phyloP scores from a whole-genome alignment of 805 yeast species.

The Candida sphagnicola region DNA sequence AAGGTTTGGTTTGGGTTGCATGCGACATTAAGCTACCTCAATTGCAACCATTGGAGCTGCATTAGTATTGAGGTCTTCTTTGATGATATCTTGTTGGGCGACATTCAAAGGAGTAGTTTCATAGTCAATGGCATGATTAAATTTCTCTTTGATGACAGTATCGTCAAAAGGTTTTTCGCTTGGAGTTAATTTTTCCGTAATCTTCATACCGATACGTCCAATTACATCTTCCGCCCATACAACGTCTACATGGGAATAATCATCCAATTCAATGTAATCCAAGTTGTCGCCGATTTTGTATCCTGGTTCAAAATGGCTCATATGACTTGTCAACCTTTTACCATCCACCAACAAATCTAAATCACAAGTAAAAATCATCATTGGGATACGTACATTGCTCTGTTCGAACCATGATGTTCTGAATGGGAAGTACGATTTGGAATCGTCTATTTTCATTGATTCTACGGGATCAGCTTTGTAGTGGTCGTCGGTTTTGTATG shows the following conservation, averaged over 20 bases:
- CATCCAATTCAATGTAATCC: slow-evolving; percentile 43
- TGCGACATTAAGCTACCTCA: too few species aligned
- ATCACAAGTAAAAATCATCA: slow-evolving; percentile 68
- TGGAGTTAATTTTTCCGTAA: slow-evolving; percentile 10
- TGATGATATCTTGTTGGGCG: too few species aligned
- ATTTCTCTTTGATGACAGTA: too few species aligned
- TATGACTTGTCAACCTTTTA: slow-evolving; percentile 57
- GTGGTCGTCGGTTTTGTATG: slow-evolving; percentile 26
- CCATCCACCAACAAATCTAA: slow-evolving; percentile 80
- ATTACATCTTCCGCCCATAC: slow-evolving; percentile 84
- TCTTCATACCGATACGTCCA: slow-evolving; percentile 53
- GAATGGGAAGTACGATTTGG: slow-evolving; percentile 51
- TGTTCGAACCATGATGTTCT: slow-evolving; percentile 49
- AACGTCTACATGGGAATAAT: slow-evolving; percentile 85
- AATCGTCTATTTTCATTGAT: slow-evolving; percentile 15
- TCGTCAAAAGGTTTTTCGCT: neutral
- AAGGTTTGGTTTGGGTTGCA: too few species aligned
- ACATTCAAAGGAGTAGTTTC: too few species aligned
- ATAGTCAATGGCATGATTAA: too few species aligned
- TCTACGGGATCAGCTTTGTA: slow-evolving; percentile 18
- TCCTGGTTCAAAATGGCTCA: slow-evolving; percentile 53
- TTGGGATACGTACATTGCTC: slow-evolving; percentile 41
- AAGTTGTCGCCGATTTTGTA: slow-evolving; percentile 34
- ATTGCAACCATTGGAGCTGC: too few species aligned
- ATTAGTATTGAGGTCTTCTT: too few species aligned